Base-by-base conservation (phyloP, 2,329 filamentous ascomycete species). In the Aspergillus jensenii region DNA sequence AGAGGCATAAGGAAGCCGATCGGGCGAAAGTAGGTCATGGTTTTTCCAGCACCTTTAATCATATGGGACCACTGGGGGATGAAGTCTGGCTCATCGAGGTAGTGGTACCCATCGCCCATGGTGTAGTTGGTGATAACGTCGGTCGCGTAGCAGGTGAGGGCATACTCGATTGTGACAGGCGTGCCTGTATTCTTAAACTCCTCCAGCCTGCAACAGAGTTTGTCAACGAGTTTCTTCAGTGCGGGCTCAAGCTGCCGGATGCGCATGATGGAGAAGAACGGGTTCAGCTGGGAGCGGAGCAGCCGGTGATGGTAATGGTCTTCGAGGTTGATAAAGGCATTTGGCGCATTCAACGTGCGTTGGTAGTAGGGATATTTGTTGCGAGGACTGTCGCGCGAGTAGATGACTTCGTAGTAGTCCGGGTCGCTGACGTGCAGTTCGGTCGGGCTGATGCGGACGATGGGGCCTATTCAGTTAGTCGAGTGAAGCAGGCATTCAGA, bases 71-170 rank as follows among this genome's bases (percentile, higher is more conserved):
- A 74, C 27, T 67, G 62, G 5, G 69, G 69, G 15, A 63, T 59
- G 23, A 71, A 74, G 37, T 71, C 68, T 2, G 68, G 62, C 7
- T 65, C 62, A 25, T 73, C 70, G 8, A 74, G 64, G 62, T 71
- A 73, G 52, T 69, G 60, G 44, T 67, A 72, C 1, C 63, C 64
- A 14, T 64, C 53, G n/a, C 67, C 66, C 64, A 73, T 67, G n/a
- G 67, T 67, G 58, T 79, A 80, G 52, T 77, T 71, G 59, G 77
- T 78, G 61, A 81, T 78, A 45, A 80, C 73, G 33, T 81, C 79
- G 33, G 77, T 78, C 2, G 76, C 76, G 46, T 76, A 69, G 19
- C 76, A 77, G 21, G 71, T 74, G 50, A 76, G 78, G 0, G 74
- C 67, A 56, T 70, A 59, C 37, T 70, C 63, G 33, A 67, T 55